Evolutionary conservation across 2,329 filamentous ascomycete genomes (phyloP).

Genomic region (Pestalotiopsis fici): DNA sequence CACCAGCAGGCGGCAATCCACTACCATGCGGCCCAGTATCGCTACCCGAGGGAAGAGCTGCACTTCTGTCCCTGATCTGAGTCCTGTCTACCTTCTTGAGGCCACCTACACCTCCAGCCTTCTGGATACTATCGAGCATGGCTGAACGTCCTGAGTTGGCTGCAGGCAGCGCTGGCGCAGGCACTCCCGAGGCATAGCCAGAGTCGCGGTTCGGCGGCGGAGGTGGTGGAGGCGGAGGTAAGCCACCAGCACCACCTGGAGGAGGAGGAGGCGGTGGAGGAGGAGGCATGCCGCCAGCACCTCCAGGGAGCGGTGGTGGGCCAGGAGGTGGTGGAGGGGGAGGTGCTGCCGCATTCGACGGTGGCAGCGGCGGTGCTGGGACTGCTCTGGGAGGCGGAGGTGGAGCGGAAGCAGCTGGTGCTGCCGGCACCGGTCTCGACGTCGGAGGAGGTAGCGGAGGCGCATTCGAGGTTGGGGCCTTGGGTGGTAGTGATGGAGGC

Average conservation of each 20-base stretch:
- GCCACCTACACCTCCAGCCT: conserved; percentile 64
- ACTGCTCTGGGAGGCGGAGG: conserved; percentile 49
- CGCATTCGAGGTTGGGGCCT: conserved; percentile 43
- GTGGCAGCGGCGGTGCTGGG: conserved; percentile 34
- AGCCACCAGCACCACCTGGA: conserved; percentile 30
- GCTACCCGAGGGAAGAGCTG: conserved; percentile 53
- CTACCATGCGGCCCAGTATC: conserved; percentile 54
- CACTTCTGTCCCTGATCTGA: conserved; percentile 73
- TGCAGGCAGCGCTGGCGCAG: conserved; percentile 42
- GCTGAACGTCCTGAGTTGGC: conserved; percentile 54
- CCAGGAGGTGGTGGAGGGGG: conserved; percentile 16
- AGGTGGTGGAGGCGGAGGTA: conserved; percentile 48
- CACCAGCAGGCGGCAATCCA: conserved; percentile 52
- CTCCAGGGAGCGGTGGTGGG: conserved; percentile 14
- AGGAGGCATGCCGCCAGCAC: conserved; percentile 27
- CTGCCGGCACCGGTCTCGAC: conserved; percentile 52
- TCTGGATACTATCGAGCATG: conserved; percentile 72
- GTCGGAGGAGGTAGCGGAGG: conserved; percentile 49
- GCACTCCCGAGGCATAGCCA: conserved; percentile 56
- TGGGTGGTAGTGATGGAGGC: conserved; percentile 49
- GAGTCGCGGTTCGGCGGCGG: conserved; percentile 60
- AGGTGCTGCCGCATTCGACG: conserved; percentile 18
- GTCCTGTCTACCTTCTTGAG: conserved; percentile 75
- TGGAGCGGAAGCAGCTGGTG: neutral
- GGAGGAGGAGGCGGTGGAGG: conserved; percentile 37